These are phyloP conservation scores for Suhomyces bokatorum DNA, from an alignment of 1,139 yeast genomes.

Conservation along the genomic window DNA sequence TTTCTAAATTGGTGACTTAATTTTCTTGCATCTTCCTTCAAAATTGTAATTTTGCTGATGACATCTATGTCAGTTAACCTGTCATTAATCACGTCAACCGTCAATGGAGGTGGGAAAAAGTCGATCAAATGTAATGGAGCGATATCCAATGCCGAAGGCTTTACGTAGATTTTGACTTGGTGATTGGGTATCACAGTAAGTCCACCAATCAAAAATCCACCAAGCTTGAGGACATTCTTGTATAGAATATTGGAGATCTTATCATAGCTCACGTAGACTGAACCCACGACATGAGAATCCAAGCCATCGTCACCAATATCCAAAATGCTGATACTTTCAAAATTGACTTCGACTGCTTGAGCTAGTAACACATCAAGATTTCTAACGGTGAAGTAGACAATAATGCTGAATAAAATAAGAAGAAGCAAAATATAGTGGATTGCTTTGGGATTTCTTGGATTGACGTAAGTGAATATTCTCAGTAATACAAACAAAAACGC, in stretches of 20 bases:
- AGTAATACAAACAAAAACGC: not conserved
- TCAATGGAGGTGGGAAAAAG: slow-evolving; percentile 28
- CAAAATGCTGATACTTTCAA: slow-evolving; percentile 21
- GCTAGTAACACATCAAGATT: slow-evolving; percentile 18
- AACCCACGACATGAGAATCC: slow-evolving; percentile 26
- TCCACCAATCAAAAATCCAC: slow-evolving; percentile 25
- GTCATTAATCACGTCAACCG: slow-evolving; percentile 23
- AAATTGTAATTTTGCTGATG: slow-evolving; percentile 23
- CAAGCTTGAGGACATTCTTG: slow-evolving; percentile 21
- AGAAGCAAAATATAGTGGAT: slow-evolving; percentile 17
- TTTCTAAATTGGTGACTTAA: slow-evolving; percentile 18
- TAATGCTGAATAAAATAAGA: slow-evolving; percentile 16
- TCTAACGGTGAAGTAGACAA: slow-evolving; percentile 20
- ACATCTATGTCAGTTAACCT: slow-evolving; percentile 29
- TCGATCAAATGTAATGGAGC: slow-evolving; percentile 27
- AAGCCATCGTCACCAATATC: slow-evolving; percentile 27
- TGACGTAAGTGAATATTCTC: slow-evolving; percentile 2
- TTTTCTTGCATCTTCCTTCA: slow-evolving; percentile 22
- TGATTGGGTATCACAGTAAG: slow-evolving; percentile 26
- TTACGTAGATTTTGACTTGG: slow-evolving; percentile 24
- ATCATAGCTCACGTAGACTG: slow-evolving; percentile 28
- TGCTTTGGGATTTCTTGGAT: slow-evolving; percentile 19
- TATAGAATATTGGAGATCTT: slow-evolving; percentile 23
- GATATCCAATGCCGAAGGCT: slow-evolving; percentile 19
- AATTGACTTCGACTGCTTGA: slow-evolving; percentile 22